phyloP scores from a whole-genome alignment of 306 rosid species.

The Quercus mongolica region DNA sequence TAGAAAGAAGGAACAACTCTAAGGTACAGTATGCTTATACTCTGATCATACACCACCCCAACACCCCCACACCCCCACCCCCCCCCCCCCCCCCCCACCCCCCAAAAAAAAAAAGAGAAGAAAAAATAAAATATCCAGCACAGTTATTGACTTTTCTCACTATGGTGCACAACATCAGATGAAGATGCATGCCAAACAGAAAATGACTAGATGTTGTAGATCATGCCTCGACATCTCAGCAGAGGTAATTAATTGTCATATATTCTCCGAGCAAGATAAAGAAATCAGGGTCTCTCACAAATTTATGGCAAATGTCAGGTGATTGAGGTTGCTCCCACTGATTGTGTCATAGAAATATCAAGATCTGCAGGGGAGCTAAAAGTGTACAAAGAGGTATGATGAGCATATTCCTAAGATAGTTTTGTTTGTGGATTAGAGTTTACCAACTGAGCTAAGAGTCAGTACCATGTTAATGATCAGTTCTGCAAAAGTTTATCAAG shows the following conservation, averaged over 20 bases:
- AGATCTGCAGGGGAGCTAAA: constrained; percentile 65
- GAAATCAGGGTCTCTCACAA: constrained; percentile 5
- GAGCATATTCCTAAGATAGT: not conserved
- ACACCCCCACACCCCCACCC: too few relatives aligned
- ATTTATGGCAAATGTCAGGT: constrained; percentile 46
- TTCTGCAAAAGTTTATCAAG: constrained; percentile 66
- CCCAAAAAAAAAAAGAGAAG: rapidly evolving
- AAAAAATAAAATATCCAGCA: not conserved
- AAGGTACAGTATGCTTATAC: constrained; percentile 31
- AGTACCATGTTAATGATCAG: constrained; percentile 38
- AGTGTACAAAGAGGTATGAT: constrained; percentile 48
- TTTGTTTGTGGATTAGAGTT: constrained; percentile 2
- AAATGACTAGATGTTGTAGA: constrained; percentile 56
- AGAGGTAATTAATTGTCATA: constrained; percentile 43
- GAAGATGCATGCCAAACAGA: constrained; percentile 51
- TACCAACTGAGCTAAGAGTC: constrained; percentile 15
- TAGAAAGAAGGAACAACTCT: constrained; percentile 50
- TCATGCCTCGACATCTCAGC: constrained; percentile 61
- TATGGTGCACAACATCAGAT: constrained; percentile 35
- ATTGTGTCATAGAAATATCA: constrained; percentile 72
- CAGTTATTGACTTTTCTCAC: constrained; percentile 2
- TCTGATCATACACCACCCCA: not conserved
- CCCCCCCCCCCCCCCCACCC: not conserved
- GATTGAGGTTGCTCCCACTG: constrained; percentile 72
- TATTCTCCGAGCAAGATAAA: not conserved